Evolutionary conservation across 2,329 filamentous ascomycete species (phyloP).

Genomic region (Pseudogymnoascus verrucosus): DNA sequence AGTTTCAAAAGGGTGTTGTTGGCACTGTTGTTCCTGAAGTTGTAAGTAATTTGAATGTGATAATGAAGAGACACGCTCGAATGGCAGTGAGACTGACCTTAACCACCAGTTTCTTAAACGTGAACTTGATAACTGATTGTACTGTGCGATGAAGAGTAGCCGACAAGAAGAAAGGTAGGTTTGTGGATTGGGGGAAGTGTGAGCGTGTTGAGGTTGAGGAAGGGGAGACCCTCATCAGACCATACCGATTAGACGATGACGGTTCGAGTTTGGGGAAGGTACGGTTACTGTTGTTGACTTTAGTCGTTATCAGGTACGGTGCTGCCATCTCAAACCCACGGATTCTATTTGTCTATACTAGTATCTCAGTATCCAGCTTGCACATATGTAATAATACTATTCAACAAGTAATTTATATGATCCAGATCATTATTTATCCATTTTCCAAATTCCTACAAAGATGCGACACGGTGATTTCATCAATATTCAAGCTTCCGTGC

Average conservation of each 20-base stretch:
- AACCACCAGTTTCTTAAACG: not conserved
- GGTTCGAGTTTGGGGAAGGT: not conserved
- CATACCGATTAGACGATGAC: not conserved
- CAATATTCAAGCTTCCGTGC: not conserved
- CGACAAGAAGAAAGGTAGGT: not conserved
- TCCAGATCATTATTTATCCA: not conserved
- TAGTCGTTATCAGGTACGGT: not conserved
- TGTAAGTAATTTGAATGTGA: not conserved
- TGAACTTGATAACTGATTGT: not conserved
- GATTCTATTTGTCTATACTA: not conserved
- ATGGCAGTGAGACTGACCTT: not conserved
- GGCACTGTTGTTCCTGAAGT: not conserved
- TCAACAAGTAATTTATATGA: not conserved
- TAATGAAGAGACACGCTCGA: not conserved
- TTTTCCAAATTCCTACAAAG: not conserved
- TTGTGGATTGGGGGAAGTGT: too few relatives aligned
- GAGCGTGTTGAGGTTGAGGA: not conserved
- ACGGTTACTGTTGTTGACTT: not conserved
- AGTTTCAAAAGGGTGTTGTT: not conserved
- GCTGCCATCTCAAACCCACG: not conserved
- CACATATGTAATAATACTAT: not conserved
- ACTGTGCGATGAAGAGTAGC: not conserved
- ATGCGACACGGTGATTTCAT: not conserved
- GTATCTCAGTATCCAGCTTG: not conserved
- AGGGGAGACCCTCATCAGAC: not conserved